Conservation (phyloP, 2,329 filamentous ascomycete genomes). For the Hypoxylon sp. region DNA sequence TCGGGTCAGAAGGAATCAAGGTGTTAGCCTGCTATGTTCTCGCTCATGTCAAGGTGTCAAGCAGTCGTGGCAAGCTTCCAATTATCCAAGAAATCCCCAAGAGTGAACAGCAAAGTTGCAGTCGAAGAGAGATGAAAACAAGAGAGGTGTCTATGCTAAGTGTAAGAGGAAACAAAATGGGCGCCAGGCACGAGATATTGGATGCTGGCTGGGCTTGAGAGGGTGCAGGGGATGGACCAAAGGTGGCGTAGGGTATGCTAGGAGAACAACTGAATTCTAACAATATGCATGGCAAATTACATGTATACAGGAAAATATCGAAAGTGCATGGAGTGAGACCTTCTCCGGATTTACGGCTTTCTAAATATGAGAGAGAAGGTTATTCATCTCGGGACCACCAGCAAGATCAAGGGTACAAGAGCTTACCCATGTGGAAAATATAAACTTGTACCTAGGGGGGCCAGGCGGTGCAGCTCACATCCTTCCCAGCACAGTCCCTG, state of each 20-base stretch:
- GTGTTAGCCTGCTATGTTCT: slow-evolving; percentile 19
- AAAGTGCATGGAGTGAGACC: slow-evolving; percentile 35
- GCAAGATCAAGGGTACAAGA: slow-evolving; percentile 37
- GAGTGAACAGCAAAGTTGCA: not conserved
- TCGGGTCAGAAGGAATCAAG: slow-evolving; percentile 11
- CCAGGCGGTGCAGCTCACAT: slow-evolving; percentile 43
- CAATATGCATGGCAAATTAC: slow-evolving; percentile 25
- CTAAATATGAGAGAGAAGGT: slow-evolving; percentile 47
- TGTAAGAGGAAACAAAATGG: slow-evolving; percentile 17
- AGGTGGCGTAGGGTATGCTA: slow-evolving; percentile 17
- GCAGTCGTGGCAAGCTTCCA: slow-evolving; percentile 11
- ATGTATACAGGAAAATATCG: slow-evolving; percentile 36
- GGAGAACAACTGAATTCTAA: slow-evolving; percentile 25
- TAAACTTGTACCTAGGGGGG: slow-evolving; percentile 29
- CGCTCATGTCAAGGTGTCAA: slow-evolving; percentile 23
- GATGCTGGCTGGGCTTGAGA: slow-evolving; percentile 10
- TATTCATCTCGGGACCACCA: slow-evolving; percentile 43
- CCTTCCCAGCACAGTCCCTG: slow-evolving; percentile 44
- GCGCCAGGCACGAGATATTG: slow-evolving; percentile 17
- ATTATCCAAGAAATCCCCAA: slow-evolving; percentile 8
- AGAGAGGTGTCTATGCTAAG: slow-evolving; percentile 30
- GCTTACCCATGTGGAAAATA: slow-evolving; percentile 39
- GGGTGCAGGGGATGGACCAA: slow-evolving; percentile 10
- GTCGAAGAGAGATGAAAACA: slow-evolving; percentile 7
- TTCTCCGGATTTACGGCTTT: slow-evolving; percentile 40